Evolutionary conservation across 2,329 filamentous ascomycete genomes (phyloP), one percentile per base, ranked within the genome.

Genomic region (Penicillium sclerotiorum): DNA sequence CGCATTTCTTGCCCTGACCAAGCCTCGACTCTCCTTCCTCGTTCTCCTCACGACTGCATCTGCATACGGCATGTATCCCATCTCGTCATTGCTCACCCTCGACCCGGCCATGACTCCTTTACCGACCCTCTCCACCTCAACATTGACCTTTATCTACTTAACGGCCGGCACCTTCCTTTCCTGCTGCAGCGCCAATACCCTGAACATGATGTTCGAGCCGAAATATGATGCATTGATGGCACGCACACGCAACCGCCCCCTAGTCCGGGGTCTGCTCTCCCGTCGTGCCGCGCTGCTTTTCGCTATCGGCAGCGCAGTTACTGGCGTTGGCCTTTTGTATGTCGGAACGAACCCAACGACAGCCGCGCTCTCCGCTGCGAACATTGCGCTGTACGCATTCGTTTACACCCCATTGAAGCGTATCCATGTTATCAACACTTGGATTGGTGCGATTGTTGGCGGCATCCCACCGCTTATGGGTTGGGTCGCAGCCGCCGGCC

Each of bases 131-230:
- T 77, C 75, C 2, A 76, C 74, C 17, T 95, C 89, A 53, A 90
- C 94, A 2, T 79, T 97, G 46, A 99, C 94, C 8, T 86, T 97
- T 15, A 80, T 95, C 44, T 97, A 96, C 77, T 84, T 99, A 44
- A 96, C 93, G 0, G 84, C 84, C 4, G 93, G 94, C 52, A 97
- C 94, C 0, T 85, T 92, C 4, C 80, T 96, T 17, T 94, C 90
- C 69, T 89, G 85, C n/a, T 90, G 92, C 36, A 90, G 88, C 51
- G 94, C 94, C 36, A 99, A 99, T 69, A 84, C 94, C 1, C 79
- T 97, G 58, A 99, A 99, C 73, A 99, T 99, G 94, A 84, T 96
- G 50, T 91, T 96, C 73, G 94, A 99, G 73, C 89, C 86, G 8
- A 80, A 86, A 52, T 92, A 92, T 66, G 94, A 99, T 70, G 90